These are phyloP conservation scores for Lactarius psammicola DNA, from an alignment of 768 basidiomycete species.

Conservation along the genomic window DNA sequence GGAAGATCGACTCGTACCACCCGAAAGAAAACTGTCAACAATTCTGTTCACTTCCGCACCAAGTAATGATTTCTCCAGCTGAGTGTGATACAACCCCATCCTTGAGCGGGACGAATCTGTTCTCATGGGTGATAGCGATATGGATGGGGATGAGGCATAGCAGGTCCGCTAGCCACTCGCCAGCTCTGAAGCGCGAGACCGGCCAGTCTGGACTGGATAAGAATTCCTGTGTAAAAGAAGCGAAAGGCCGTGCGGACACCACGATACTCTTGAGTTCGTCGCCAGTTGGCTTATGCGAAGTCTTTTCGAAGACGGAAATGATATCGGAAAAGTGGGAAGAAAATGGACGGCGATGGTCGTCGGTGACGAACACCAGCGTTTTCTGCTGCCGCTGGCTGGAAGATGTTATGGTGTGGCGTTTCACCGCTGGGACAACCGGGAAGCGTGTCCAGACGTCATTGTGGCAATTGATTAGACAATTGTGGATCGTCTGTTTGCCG, in stretches of 20 bases:
- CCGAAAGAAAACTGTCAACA: conserved; percentile 56
- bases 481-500: conserved; percentile 39
- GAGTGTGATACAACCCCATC: conserved; percentile 53
- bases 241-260: conserved; percentile 38
- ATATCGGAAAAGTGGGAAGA: conserved; percentile 45
- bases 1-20: conserved; percentile 65
- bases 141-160: conserved; percentile 66
- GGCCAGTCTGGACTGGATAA: conserved; percentile 21
- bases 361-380: conserved; percentile 46
- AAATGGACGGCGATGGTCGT: conserved; percentile 39
- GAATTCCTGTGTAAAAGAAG: conserved; percentile 31
- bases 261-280: conserved; percentile 41
- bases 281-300: conserved; percentile 52
- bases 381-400: conserved; percentile 35
- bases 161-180: conserved; percentile 63
- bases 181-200: conserved; percentile 44
- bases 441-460: conserved; percentile 18
- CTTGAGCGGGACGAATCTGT: conserved; percentile 61
- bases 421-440: conserved; percentile 16
- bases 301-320: conserved; percentile 46
- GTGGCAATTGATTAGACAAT: conserved; percentile 31
- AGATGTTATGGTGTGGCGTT: conserved; percentile 12
- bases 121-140: conserved; percentile 56
- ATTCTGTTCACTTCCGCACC: conserved; percentile 64
- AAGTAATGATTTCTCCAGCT: conserved; percentile 51